Evolutionary conservation across 139 green algal genomes (phyloP).

Genomic region (Haematococcus lacustris): DNA sequence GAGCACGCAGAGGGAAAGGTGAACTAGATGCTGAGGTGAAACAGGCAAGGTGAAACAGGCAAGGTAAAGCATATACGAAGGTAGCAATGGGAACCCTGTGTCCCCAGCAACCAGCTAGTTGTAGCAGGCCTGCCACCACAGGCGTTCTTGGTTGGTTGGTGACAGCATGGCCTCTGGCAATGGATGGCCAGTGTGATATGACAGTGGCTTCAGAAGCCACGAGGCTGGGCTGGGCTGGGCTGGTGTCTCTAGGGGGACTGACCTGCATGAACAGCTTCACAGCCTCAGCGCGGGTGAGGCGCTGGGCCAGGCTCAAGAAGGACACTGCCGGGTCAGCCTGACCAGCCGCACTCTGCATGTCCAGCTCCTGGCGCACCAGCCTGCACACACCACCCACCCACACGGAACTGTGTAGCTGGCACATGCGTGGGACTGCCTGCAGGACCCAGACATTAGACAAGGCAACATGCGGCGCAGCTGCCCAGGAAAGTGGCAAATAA

Average conservation of each 20-base stretch:
- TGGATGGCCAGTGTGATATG: no score
- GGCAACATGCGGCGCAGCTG: no score
- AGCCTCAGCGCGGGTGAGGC: slow-evolving; percentile 3
- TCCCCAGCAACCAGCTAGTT: not conserved
- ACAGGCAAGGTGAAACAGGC: not conserved
- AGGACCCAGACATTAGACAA: not conserved
- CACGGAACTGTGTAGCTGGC: not conserved
- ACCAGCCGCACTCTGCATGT: not conserved
- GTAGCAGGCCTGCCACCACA: not conserved
- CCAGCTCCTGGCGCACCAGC: slow-evolving; percentile 2
- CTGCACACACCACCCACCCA: not conserved
- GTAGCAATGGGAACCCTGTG: not conserved
- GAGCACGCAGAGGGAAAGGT: not conserved
- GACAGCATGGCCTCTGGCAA: not conserved
- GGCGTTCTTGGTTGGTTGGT: not conserved
- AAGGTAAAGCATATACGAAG: not conserved
- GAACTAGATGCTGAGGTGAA: no score
- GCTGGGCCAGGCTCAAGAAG: slow-evolving; percentile 8
- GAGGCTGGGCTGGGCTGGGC: not conserved
- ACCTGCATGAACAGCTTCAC: slow-evolving; percentile 17
- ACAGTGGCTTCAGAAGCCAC: no score
- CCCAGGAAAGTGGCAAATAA: no score
- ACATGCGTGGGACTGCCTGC: not conserved
- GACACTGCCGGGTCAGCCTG: slow-evolving; percentile 2
- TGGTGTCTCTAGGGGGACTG: not conserved